phyloP scores from a whole-genome alignment of 257 asterid species.

The Solanum medicagineum region DNA sequence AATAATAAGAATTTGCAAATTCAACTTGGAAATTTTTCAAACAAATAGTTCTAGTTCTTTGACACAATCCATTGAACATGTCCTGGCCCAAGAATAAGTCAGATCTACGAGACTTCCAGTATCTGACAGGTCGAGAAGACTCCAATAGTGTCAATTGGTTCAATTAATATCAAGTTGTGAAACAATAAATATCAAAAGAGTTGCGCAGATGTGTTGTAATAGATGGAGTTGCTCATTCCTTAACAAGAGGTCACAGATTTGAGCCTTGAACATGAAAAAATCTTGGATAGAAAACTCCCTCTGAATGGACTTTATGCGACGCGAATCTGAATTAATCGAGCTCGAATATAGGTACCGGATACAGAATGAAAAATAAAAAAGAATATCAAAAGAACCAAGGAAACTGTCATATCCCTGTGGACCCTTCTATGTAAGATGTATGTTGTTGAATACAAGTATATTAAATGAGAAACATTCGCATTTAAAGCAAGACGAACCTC shows the following conservation, averaged over 20 bases:
- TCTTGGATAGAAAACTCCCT: too few species aligned
- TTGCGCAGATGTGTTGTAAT: neutral
- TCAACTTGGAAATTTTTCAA: neutral
- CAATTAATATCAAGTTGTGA: neutral
- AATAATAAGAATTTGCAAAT: neutral
- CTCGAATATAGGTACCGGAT: too few species aligned
- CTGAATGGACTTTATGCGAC: too few species aligned
- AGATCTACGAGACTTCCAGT: neutral
- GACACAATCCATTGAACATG: neutral
- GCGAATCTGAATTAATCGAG: too few species aligned
- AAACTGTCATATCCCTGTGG: neutral
- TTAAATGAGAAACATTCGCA: neutral
- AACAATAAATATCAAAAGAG: neutral
- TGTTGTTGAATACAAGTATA: neutral
- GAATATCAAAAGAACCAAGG: neutral
- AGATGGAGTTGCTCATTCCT: too few species aligned
- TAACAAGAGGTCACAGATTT: too few species aligned
- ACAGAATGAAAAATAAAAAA: too few species aligned
- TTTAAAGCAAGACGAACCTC: slow-evolving; percentile 1
- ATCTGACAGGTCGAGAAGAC: neutral
- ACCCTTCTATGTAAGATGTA: neutral
- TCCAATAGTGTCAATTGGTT: neutral
- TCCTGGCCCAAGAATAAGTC: neutral
- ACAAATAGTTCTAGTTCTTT: neutral
- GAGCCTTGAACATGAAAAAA: too few species aligned